These are phyloP conservation scores for Lipomyces spencermartinsiae DNA, from an alignment of 805 yeast species.

Conservation along the genomic window DNA sequence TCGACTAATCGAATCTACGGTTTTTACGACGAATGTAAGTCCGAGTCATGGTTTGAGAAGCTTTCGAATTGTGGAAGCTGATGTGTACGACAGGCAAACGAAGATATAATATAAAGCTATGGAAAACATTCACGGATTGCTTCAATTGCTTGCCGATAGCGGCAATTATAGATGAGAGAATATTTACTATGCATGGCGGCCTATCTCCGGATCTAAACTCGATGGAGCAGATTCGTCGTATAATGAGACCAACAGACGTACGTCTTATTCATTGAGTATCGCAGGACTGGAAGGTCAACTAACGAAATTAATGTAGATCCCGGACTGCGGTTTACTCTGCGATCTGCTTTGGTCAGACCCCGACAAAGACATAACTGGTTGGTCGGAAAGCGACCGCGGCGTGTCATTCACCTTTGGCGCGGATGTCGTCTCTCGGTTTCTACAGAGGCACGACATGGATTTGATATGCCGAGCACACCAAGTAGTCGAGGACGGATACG, in stretches of 20 bases:
- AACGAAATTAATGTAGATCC: conserved; percentile 58
- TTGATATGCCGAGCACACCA: conserved; percentile 98
- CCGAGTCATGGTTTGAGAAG: too few relatives aligned
- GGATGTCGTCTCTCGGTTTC: conserved; percentile 92
- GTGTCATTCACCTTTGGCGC: conserved; percentile 98
- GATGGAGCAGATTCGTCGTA: conserved; percentile 98
- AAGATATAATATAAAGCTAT: too few relatives aligned
- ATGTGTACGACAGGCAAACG: too few relatives aligned
- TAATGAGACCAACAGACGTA: conserved; percentile 95
- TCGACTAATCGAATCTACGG: too few relatives aligned
- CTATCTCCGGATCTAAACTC: conserved; percentile 94
- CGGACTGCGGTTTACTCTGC: conserved; percentile 95
- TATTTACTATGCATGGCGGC: conserved; percentile 99
- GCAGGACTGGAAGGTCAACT: background rate
- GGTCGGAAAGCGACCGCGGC: conserved; percentile 99
- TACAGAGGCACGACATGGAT: conserved; percentile 97
- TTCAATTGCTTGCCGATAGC: conserved; percentile 98
- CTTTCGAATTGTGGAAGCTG: too few relatives aligned
- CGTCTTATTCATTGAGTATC: background rate
- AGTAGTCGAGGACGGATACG: conserved; percentile 98
- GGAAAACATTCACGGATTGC: too few relatives aligned
- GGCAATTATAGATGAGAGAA: conserved; percentile 96
- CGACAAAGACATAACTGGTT: conserved; percentile 95
- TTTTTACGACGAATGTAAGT: too few relatives aligned
- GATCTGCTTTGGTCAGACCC: conserved; percentile 99